phyloP scores from a whole-genome alignment of 805 yeast genomes.

The Kuraishia floccosa region DNA sequence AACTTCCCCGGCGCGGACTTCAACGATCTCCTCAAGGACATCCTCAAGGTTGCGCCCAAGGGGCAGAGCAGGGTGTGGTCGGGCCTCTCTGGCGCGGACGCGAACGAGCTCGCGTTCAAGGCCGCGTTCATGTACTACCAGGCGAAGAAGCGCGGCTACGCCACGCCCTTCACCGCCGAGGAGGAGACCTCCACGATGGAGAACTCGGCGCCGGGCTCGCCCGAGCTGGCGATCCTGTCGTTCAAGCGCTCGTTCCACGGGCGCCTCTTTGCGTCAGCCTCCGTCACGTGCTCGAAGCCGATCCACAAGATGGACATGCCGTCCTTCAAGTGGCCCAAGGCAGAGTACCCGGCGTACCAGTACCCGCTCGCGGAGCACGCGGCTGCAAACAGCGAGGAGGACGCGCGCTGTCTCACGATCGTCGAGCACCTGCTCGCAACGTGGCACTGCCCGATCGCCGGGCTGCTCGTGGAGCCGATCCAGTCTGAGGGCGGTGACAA shows the following conservation, averaged over 20 bases:
- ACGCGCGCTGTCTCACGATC: slow-evolving; percentile 30
- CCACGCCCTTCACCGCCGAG: slow-evolving; percentile 28
- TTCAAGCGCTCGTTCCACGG: slow-evolving; percentile 49
- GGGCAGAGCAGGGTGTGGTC: slow-evolving; percentile 54
- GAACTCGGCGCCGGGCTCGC: slow-evolving; percentile 38
- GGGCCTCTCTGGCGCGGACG: slow-evolving; percentile 57
- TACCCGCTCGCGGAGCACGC: slow-evolving; percentile 70
- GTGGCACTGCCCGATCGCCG: slow-evolving; percentile 36
- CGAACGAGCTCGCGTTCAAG: slow-evolving; percentile 60
- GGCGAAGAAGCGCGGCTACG: slow-evolving; percentile 35
- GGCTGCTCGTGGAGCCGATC: slow-evolving; percentile 46
- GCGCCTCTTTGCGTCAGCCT: slow-evolving; percentile 41
- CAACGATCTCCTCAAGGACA: slow-evolving; percentile 31
- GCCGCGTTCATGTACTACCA: slow-evolving; percentile 62
- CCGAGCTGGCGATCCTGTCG: slow-evolving; percentile 41
- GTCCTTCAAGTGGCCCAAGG: slow-evolving; percentile 49
- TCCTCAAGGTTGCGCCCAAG: slow-evolving; percentile 54
- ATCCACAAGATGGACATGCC: slow-evolving; percentile 48
- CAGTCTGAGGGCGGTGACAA: slow-evolving; percentile 74
- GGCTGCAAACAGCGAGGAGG: slow-evolving; percentile 38
- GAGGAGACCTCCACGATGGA: slow-evolving; percentile 38
- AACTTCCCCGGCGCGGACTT: slow-evolving; percentile 53
- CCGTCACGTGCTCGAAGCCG: slow-evolving; percentile 45
- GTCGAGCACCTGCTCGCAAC: slow-evolving; percentile 27
- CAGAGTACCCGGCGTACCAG: slow-evolving; percentile 65